phyloP scores from a whole-genome alignment of 331 rosid genomes.

The Acacia pycnantha region DNA sequence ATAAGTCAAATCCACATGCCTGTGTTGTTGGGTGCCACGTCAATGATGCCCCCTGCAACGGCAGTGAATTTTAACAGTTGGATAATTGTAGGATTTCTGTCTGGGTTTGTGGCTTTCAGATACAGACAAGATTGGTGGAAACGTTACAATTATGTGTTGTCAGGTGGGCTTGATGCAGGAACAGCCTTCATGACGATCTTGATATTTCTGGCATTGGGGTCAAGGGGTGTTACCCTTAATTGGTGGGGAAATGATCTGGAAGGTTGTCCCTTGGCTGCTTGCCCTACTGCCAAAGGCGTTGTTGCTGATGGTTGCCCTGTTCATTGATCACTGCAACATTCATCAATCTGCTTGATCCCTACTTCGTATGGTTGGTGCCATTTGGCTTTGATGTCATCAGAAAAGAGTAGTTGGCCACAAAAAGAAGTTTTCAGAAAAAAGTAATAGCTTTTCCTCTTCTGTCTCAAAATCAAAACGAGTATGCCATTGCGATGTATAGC shows the following conservation, averaged over 20 bases:
- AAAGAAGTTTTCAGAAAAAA: too few species aligned
- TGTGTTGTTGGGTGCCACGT: conserved; percentile 52
- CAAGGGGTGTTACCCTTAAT: conserved; percentile 13
- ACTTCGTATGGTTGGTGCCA: background rate
- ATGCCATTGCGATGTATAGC: background rate
- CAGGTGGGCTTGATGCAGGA: conserved; percentile 70
- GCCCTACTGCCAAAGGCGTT: conserved; percentile 60
- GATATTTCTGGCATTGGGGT: conserved; percentile 43
- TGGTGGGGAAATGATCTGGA: conserved; percentile 65
- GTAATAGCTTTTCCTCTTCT: background rate
- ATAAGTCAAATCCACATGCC: conserved; percentile 58
- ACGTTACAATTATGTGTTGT: conserved; percentile 58
- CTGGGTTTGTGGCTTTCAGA: conserved; percentile 45
- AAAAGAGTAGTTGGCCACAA: too few species aligned
- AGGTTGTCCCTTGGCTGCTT: conserved; percentile 59
- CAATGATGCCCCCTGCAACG: conserved; percentile 65
- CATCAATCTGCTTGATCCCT: background rate
- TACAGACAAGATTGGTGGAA: conserved; percentile 48
- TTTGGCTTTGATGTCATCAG: background rate
- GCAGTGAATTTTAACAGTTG: conserved; percentile 61
- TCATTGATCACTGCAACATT: conserved; percentile 20
- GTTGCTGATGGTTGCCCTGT: conserved; percentile 47
- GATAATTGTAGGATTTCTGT: conserved; percentile 48
- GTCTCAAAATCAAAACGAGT: background rate
- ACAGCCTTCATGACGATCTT: conserved; percentile 62